Evolutionary conservation across 2,329 filamentous ascomycete species (phyloP).

Genomic region (Ophiostoma populinum): DNA sequence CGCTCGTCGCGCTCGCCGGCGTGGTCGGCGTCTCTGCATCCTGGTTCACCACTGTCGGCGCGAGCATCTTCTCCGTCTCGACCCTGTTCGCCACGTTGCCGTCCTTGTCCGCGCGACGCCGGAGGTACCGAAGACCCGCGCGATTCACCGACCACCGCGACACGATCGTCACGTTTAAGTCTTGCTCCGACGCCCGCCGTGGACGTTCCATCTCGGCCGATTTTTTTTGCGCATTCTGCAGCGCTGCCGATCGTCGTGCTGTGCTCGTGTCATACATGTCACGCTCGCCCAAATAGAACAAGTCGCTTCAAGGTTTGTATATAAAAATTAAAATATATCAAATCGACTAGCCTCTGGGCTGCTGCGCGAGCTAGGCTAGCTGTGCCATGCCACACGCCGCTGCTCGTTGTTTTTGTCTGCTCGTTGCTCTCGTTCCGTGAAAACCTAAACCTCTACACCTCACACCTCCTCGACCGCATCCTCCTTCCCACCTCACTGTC

Average conservation of each 20-base stretch:
- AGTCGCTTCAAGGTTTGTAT: no score
- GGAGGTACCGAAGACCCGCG: conserved; percentile 75
- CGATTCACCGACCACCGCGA: conserved; percentile 78
- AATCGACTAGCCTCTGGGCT: no score
- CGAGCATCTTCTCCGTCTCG: conserved; percentile 89
- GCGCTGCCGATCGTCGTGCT: conserved; percentile 7
- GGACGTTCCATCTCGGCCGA: conserved; percentile 12
- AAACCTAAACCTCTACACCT: no score
- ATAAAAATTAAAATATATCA: no score
- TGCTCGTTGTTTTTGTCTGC: no score
- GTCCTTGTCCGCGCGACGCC: conserved; percentile 78
- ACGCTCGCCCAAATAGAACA: conserved; percentile 23
- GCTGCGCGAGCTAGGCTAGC: no score
- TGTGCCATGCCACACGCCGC: no score
- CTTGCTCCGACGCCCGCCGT: conserved; percentile 28
- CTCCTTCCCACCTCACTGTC: no score
- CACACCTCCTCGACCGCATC: no score
- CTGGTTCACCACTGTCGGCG: conserved; percentile 26
- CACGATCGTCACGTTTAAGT: conserved; percentile 71
- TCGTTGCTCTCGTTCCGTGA: no score
- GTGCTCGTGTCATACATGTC: not conserved
- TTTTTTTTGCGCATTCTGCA: not conserved
- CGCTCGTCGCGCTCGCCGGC: conserved; percentile 16
- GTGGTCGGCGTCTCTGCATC: conserved; percentile 38
- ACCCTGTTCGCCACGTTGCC: conserved; percentile 80